Evolutionary conservation across 2,329 filamentous ascomycete genomes (phyloP), one percentile per base, ranked within the genome.

Genomic region (Pseudogymnoascus sp.): DNA sequence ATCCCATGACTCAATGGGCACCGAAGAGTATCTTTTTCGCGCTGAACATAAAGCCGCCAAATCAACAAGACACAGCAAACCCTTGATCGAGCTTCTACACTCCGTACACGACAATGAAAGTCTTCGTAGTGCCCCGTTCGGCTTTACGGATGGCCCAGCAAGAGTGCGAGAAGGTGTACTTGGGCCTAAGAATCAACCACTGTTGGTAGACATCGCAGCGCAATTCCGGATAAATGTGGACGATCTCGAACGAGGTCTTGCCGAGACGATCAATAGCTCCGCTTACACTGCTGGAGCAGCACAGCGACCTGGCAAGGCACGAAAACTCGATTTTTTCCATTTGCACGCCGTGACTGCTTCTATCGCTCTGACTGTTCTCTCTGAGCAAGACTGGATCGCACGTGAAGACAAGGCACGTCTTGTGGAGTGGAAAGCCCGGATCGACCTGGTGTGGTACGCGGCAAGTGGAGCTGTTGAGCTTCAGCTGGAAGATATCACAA

Each of bases 371-470:
- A 81, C 90, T 69, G 78, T 79, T n/a, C 79, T 96, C 71, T 81
- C 85, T 70, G 77, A 76, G n/a, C 80, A 81, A 67, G 68, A 78
- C 41, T 93, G 84, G 83, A 79, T 91, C 60, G 78, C 84, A 0
- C 70, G 75, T 0, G 77, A 79, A 12, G 77, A 78, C 60, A 92
- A 92, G 72, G 78, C 81, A 10, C 84, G 89, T 8, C 76, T 96
- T 0, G 79, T 96, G 5, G 89, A 93, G 74, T 92, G 87, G 84
- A 96, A 95, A 74, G 88, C 87, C 63, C 83, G 91, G 46, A 76
- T 86, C 68, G 89, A 93, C 72, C 76, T 96, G 6, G 70, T 87
- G 6, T 79, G 90, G 75, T 96, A 93, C 72, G 83, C 86, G 0
- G 88, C 86, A 1, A 80, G 87, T n/a, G 83, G 82, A 4, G 82